Conservation (phyloP, 1,139 yeast species). For the Schizosaccharomyces versatilis region DNA sequence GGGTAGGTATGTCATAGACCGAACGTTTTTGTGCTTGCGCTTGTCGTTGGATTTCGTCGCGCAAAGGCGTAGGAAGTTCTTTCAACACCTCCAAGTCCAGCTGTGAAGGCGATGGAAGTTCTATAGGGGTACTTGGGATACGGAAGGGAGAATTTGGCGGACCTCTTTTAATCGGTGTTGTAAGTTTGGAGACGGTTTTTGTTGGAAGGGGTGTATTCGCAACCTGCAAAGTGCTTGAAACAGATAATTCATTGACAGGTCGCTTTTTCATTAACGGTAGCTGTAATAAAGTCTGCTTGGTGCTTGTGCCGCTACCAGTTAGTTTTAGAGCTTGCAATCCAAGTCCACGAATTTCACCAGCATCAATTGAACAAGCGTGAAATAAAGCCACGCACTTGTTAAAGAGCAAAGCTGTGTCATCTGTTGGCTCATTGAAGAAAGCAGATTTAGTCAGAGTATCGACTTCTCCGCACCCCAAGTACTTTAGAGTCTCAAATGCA, state of each 20-base stretch:
- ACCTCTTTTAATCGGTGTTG: too few relatives aligned
- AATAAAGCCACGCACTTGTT: neutral
- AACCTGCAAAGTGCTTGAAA: too few relatives aligned
- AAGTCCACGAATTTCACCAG: constrained; percentile 1
- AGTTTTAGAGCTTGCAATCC: neutral
- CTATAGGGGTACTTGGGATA: neutral
- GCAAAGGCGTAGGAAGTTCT: neutral
- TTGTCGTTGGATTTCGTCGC: neutral
- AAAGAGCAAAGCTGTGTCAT: constrained; percentile 22
- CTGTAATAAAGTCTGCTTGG: too few relatives aligned
- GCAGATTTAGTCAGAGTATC: constrained; percentile 39
- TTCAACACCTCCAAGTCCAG: neutral
- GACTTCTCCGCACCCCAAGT: constrained; percentile 65
- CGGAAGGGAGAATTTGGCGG: neutral
- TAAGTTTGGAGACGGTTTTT: too few relatives aligned
- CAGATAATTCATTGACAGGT: too few relatives aligned
- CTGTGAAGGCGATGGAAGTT: neutral
- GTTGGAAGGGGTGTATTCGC: too few relatives aligned
- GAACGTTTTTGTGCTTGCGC: neutral
- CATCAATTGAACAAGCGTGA: neutral
- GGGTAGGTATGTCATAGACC: neutral
- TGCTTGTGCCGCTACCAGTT: too few relatives aligned
- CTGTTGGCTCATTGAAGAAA: constrained; percentile 40
- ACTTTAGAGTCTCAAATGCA: constrained; percentile 54
- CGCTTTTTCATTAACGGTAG: too few relatives aligned